Evolutionary conservation across 2,329 filamentous ascomycete species (phyloP), one percentile per base, ranked within the genome.

Genomic region (Gaeumannomyces tritici): DNA sequence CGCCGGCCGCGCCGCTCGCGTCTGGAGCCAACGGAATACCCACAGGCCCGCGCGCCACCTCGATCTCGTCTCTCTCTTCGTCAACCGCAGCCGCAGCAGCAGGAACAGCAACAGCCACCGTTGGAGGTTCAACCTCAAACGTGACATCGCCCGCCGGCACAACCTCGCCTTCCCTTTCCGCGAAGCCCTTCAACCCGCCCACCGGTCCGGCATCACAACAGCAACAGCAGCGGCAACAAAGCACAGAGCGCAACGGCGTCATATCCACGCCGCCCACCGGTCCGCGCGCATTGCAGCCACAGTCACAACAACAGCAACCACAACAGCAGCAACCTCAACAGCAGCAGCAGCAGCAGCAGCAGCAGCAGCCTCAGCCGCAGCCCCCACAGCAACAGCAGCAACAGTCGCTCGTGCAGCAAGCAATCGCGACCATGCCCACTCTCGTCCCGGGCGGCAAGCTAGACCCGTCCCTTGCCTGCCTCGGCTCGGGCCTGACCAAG

Each of bases 181-280:
- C 69, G 65, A 82, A 76, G 64, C 77, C 81, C 0, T 85, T 85
- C 70, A 84, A 85, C 66, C 82, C 82, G 2, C 83, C 82, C 4
- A 84, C 83, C 1, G 83, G 83, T 4, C 83, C 82, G 0, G 73
- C 78, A 0, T 72, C 76, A 1, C 74, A 73, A 64, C 74, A 75
- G 55, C 59, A 55, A 29, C 51, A 61, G 27, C 60, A 29, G 31
- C 56, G 60, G 35, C 57, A 27, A 59, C 56, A 55, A 24, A 24
- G 27, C n/a, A 55, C 33, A 12, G 31, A 31, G 31, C 31, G 31
- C 31, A 31, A 31, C 31, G 35, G 35, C 35, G 5, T 5, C 35
- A 12, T 42, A 42, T 42, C 35, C 35, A 18, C 35, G 15, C 51
- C 35, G 15, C 51, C 35, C 35, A 62, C 31, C 62, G 54, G 26